These are phyloP conservation scores for Silene uniflora DNA, from an alignment of 148 eudicot genomes.

Conservation along the genomic window DNA sequence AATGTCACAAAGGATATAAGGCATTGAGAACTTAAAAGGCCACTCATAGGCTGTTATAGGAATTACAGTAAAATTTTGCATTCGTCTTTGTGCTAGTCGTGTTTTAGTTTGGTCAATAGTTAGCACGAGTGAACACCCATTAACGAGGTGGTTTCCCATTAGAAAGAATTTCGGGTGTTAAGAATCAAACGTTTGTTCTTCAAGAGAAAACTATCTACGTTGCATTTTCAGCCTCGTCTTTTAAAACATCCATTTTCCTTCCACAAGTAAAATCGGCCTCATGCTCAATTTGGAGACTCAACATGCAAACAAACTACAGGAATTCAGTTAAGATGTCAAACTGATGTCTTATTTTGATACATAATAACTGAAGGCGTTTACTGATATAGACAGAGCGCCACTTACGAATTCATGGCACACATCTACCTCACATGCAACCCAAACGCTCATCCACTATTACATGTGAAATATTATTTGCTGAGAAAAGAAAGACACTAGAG, in stretches of 20 bases:
- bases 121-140: background rate
- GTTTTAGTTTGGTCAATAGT: background rate
- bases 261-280: background rate
- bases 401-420: background rate
- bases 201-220: background rate
- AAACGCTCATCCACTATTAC: background rate
- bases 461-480: background rate
- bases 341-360: conserved; percentile 1
- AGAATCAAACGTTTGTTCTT: background rate
- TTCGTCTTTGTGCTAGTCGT: background rate
- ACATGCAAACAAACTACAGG: background rate
- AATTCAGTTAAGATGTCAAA: background rate
- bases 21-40: background rate
- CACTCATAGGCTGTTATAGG: background rate
- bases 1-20: background rate
- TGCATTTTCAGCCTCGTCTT: background rate
- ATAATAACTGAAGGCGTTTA: background rate
- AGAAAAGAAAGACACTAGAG: background rate
- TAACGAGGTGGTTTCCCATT: background rate
- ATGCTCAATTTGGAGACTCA: background rate
- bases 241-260: background rate
- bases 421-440: background rate
- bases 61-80: background rate
- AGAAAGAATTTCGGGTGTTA: background rate
- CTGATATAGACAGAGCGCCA: background rate